Conservation (phyloP, 805 yeast species). For the Hanseniaspora osmophila region DNA sequence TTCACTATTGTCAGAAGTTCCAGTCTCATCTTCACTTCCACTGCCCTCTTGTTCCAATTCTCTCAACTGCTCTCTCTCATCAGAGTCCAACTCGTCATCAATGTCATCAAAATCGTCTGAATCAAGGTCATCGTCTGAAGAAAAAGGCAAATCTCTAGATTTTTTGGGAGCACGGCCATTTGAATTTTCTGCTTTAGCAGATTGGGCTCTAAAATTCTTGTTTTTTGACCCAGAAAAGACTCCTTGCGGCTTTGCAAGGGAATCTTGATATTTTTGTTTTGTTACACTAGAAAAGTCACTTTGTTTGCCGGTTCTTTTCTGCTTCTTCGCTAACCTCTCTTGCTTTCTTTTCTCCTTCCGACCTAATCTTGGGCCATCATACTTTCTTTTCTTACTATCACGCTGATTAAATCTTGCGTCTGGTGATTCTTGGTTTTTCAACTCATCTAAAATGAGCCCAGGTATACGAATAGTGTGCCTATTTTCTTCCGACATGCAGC, state of each 20-base stretch:
- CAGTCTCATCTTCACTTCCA: conserved; percentile 1
- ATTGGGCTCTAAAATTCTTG: too few relatives aligned
- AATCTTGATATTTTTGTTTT: conserved; percentile 9
- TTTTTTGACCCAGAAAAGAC: too few relatives aligned
- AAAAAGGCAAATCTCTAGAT: conserved; percentile 1
- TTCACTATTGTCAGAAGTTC: conserved; percentile 9
- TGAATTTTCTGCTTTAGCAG: conserved; percentile 4
- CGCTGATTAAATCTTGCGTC: conserved; percentile 13
- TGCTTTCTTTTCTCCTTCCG: conserved; percentile 32
- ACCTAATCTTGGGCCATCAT: conserved; percentile 16
- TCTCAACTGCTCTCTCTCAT: conserved; percentile 9
- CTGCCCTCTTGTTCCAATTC: conserved; percentile 12
- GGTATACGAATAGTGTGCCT: conserved; percentile 41
- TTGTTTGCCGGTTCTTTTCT: conserved; percentile 20
- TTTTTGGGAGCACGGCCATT: background rate
- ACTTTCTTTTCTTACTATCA: conserved; percentile 24
- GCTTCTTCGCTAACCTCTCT: conserved; percentile 17
- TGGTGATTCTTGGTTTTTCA: conserved; percentile 31
- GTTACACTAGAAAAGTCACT: conserved; percentile 22
- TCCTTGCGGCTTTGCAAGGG: too few relatives aligned
- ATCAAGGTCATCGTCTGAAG: conserved; percentile 4
- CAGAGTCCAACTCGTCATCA: conserved; percentile 15
- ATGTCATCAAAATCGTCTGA: conserved; percentile 9
- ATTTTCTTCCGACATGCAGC: background rate
- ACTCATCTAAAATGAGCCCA: conserved; percentile 38